phyloP scores from a whole-genome alignment of 108 stramenopile species.

The Nitzschia putrida region DNA sequence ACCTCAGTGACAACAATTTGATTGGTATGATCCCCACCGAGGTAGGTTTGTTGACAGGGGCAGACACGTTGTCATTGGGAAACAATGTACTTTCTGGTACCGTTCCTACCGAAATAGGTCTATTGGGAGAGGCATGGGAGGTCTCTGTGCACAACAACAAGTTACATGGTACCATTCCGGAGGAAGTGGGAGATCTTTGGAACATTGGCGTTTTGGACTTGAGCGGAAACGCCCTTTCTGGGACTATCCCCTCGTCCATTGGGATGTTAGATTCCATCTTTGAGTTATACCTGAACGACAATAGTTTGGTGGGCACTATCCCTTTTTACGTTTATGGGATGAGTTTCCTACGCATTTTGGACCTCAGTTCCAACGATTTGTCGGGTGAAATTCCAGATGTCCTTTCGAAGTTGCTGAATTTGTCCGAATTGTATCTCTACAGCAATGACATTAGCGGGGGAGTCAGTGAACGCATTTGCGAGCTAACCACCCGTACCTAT shows the following conservation, averaged over 20 bases:
- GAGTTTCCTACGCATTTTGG: slow-evolving; percentile 30
- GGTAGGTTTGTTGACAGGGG: slow-evolving; percentile 36
- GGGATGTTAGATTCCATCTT: slow-evolving; percentile 51
- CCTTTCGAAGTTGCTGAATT: slow-evolving; percentile 7
- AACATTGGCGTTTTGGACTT: slow-evolving; percentile 22
- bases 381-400: slow-evolving; percentile 37
- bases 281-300: slow-evolving; percentile 32
- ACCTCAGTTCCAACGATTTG: slow-evolving; percentile 46
- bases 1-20: slow-evolving; percentile 43
- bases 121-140: not conserved
- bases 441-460: slow-evolving; percentile 25
- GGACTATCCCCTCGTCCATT: slow-evolving; percentile 56
- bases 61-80: not conserved
- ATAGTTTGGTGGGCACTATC: slow-evolving; percentile 18
- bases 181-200: slow-evolving; percentile 31
- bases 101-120: slow-evolving; percentile 52
- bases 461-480: no score
- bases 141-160: slow-evolving; percentile 6
- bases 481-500: no score
- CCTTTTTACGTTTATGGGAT: slow-evolving; percentile 36
- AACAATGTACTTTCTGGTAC: slow-evolving; percentile 34
- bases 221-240: slow-evolving; percentile 29
- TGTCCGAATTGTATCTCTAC: slow-evolving; percentile 19
- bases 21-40: slow-evolving; percentile 52
- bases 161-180: slow-evolving; percentile 38